phyloP scores from a whole-genome alignment of 1,139 yeast genomes.

The Pichia sp. region DNA sequence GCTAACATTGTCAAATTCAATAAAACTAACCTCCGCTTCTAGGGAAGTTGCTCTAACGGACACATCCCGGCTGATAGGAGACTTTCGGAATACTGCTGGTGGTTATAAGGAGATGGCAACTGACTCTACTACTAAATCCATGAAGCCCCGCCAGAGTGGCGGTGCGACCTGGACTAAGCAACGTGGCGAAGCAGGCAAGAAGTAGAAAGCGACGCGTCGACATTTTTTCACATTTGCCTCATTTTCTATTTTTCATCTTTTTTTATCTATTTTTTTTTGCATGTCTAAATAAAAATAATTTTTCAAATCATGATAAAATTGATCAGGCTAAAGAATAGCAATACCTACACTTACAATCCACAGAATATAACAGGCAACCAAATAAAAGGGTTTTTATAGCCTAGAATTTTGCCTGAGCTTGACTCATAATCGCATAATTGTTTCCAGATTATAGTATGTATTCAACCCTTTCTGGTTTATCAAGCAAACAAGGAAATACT shows the following conservation, averaged over 20 bases:
- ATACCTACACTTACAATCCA: too few species aligned
- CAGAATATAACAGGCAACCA: too few species aligned
- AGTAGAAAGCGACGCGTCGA: conserved; percentile 3
- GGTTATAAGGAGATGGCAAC: neutral
- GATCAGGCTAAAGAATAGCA: too few species aligned
- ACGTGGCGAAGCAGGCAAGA: conserved; percentile 71
- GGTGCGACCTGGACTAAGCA: conserved; percentile 55
- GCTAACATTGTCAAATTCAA: conserved; percentile 39
- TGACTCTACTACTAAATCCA: neutral
- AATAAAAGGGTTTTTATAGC: too few species aligned
- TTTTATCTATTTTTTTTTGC: conserved; percentile 2
- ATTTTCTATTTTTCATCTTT: neutral
- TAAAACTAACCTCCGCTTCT: conserved; percentile 32
- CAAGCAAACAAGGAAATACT: neutral
- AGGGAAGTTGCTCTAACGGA: conserved; percentile 21
- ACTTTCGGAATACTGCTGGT: neutral
- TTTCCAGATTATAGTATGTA: neutral
- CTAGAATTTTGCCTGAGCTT: neutral
- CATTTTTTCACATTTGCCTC: neutral
- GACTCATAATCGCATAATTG: neutral
- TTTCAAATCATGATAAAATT: neutral
- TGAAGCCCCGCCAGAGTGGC: conserved; percentile 58
- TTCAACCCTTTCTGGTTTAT: neutral
- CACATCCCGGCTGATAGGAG: conserved; percentile 25
- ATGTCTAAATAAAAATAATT: neutral